Evolutionary conservation across 352 stramenopile genomes (phyloP).

Genomic region (Pythium vanterpoolii): DNA sequence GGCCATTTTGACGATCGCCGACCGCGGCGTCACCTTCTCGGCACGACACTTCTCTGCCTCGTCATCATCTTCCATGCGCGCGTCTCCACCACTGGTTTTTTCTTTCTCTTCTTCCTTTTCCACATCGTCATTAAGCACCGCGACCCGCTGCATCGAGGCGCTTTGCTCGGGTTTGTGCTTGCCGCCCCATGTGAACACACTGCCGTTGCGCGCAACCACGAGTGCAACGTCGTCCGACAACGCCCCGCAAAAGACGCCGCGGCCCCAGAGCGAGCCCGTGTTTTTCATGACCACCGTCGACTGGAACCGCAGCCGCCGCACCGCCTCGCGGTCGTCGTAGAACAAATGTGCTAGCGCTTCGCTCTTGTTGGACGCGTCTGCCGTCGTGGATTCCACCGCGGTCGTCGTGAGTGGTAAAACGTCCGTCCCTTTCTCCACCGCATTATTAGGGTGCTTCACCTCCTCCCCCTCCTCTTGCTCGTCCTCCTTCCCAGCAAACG

Average conservation of each 20-base stretch:
- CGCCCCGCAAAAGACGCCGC: constrained; percentile 69
- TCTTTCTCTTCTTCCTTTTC: constrained; percentile 14
- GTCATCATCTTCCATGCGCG: neutral
- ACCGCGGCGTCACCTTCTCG: constrained; percentile 23
- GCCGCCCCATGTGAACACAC: constrained; percentile 90
- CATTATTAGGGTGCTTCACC: neutral
- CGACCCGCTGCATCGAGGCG: constrained; percentile 18
- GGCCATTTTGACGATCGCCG: constrained; percentile 25
- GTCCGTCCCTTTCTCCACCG: neutral
- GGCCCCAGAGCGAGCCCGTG: constrained; percentile 89
- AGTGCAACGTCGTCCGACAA: constrained; percentile 88
- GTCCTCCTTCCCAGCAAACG: constrained; percentile 2
- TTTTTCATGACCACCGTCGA: constrained; percentile 79
- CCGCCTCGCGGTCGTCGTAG: constrained; percentile 62
- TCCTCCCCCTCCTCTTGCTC: neutral
- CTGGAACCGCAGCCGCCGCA: constrained; percentile 64
- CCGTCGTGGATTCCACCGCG: neutral
- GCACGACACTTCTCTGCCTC: neutral
- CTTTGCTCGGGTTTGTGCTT: constrained; percentile 37
- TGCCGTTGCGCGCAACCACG: constrained; percentile 71
- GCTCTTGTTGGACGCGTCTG: constrained; percentile 19
- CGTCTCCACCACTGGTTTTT: constrained; percentile 1
- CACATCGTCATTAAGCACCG: constrained; percentile 33
- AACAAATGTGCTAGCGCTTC: constrained; percentile 65
- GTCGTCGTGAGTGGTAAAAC: neutral